Base-by-base conservation (phyloP, 192 early-diverging fungal species). In the Umbelopsis isabellina region DNA sequence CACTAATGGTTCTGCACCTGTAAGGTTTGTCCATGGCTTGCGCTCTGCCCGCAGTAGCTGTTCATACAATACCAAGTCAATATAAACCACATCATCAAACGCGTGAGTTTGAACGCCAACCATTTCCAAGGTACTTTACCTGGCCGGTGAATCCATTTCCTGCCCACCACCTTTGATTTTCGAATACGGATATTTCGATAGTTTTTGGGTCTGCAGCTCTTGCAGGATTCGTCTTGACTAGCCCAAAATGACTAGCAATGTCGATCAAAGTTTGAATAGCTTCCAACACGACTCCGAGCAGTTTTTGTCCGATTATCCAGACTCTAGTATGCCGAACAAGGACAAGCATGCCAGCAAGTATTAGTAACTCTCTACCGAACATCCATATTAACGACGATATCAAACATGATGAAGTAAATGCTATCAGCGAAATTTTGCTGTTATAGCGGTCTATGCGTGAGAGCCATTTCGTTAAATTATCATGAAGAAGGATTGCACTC, bases 311-410 rank as follows among this genome's bases (percentile, higher is more conserved):
- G 0, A 66, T 46, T 18, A 75, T 72, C 0, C 79, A 79, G 18
- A 89, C 65, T 11, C 85, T 83, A 37, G 89, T 91, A 58, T 89
- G 88, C 16, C 80, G 66, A 67, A 90, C 46, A 52, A 93, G 85
- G 1, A 85, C 70, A 37, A 69, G 61, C 1, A 88, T 66, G 23
- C 91, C 75, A 48, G 66, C 13, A 3, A 50, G 21, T 41, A 72
- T 20, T 7, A 77, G 48, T 6, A 77, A 44, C 10, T 46, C 58
- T 7, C 48, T 55, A 23, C 55, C 67, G 18, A 69, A 50, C 5
- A 69, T 41, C 44, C 64, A 72, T 5, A 15, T 65, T 30, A 18
- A 68, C 6, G 9, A 53, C 27, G 20, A 66, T 65, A 46, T 37
- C 47, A 10, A 33, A 33, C 9, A 21, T 35, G 15, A 68, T 30